Conservation (phyloP, 192 early-diverging fungal genomes). For the Backusella westeae region DNA sequence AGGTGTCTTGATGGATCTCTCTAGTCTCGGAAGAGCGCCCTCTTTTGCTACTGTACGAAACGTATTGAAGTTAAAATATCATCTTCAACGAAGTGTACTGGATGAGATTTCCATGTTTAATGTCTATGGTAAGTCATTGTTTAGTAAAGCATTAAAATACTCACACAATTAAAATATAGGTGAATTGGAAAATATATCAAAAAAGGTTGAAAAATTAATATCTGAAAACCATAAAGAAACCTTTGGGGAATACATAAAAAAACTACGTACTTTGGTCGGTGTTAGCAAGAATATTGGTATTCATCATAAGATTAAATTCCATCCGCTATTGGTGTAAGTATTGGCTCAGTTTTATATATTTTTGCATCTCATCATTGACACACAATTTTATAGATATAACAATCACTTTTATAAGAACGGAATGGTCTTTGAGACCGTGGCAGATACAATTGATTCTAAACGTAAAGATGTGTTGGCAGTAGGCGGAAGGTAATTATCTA, state of each 20-base stretch:
- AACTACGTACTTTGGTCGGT: slow-evolving; percentile 37
- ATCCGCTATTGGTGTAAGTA: slow-evolving; percentile 51
- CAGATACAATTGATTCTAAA: slow-evolving; percentile 46
- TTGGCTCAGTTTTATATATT: neutral
- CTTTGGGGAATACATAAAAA: slow-evolving; percentile 38
- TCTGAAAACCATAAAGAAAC: slow-evolving; percentile 36
- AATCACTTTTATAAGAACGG: slow-evolving; percentile 59
- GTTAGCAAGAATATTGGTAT: slow-evolving; percentile 48
- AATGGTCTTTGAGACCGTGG: slow-evolving; percentile 53
- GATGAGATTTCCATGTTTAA: slow-evolving; percentile 68
- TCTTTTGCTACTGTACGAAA: slow-evolving; percentile 40
- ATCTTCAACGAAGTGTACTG: slow-evolving; percentile 56
- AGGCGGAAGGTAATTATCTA: slow-evolving; percentile 41
- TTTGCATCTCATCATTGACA: neutral
- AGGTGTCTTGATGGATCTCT: slow-evolving; percentile 55
- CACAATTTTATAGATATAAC: slow-evolving; percentile 34
- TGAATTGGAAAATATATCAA: slow-evolving; percentile 46
- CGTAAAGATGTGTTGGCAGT: slow-evolving; percentile 54
- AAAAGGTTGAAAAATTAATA: slow-evolving; percentile 46
- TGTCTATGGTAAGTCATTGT: slow-evolving; percentile 45
- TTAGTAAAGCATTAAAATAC: neutral
- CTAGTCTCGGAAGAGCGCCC: slow-evolving; percentile 54
- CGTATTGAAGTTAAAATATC: slow-evolving; percentile 58
- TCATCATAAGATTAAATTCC: slow-evolving; percentile 48
- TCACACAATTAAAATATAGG: slow-evolving; percentile 18